Evolutionary conservation across 352 stramenopile genomes (phyloP), one percentile per base, ranked within the genome.

Genomic region (Pythium dissotocum): DNA sequence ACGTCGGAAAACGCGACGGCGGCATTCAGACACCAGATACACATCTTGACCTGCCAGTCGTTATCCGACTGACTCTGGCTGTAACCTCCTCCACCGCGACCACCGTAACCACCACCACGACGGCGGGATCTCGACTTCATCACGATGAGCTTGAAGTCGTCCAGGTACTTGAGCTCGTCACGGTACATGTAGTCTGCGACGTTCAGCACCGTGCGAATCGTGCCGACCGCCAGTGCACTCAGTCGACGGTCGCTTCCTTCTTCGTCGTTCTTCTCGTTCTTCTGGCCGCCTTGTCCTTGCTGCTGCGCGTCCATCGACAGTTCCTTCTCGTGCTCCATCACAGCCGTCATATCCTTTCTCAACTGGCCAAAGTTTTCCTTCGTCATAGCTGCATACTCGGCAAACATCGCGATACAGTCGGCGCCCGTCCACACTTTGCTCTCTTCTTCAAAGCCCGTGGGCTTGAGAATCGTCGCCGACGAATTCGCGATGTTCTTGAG

Each of bases 11-110:
- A 95, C 2, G 87, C 89, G 7, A 96, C 87, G 0, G 83, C 87
- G 1, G 87, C 86, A 67, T 94, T 92, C 2, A 96, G 65, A 44
- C 89, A 96, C 89, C 89, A 96, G 21, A 96, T 81, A 58, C 87
- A 95, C 61, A 94, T 73, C 75, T 95, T 95, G 58, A 89, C 42
- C 21, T 93, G 76, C 80, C 70, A 85, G 48, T 32, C 75, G 35
- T 72, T 56, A 56, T 21, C 59, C 3, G 42, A 66, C 33, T 80
- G 72, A 4, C 73, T 38, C 28, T 72, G 58, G 13, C 53, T 67
- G 18, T 36, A 62, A 28, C 64, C 69, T 30, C 69, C 54, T 26
- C 69, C 54, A 42, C 21, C 21, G 21, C 51, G 58, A 2, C 46
- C 40, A 44, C 38, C 38, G 21, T 46, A 56, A 16, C 61, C 48